These are phyloP conservation scores for Alternaria triticimaculans DNA, from an alignment of 2,329 filamentous ascomycete species.

Conservation along the genomic window DNA sequence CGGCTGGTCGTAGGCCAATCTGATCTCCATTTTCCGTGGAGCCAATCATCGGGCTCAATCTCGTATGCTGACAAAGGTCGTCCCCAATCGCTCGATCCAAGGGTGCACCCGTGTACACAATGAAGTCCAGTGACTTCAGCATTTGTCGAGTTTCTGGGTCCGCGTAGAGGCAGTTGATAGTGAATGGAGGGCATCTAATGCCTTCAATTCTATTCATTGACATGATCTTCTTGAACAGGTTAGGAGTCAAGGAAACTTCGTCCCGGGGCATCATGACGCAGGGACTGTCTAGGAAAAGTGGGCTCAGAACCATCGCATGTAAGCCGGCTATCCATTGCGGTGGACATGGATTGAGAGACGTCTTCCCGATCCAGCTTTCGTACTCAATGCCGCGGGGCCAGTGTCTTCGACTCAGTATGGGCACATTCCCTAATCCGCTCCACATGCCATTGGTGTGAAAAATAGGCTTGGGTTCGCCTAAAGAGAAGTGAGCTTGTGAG, in stretches of 20 bases:
- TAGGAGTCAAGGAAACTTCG: constrained; percentile 1
- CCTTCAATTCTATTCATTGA: background rate
- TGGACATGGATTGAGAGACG: constrained; percentile 17
- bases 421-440: background rate
- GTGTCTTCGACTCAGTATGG: constrained; percentile 8
- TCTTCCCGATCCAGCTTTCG: constrained; percentile 19
- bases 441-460: background rate
- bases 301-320: constrained; percentile 7
- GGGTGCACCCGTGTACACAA: constrained; percentile 18
- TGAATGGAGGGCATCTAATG: background rate
- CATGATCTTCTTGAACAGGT: constrained; percentile 11
- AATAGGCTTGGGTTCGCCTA: background rate
- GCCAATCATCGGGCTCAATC: constrained; percentile 21
- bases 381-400: constrained; percentile 23
- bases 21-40: constrained; percentile 25
- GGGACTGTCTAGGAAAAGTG: constrained; percentile 11
- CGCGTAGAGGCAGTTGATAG: constrained; percentile 1
- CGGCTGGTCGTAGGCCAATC: constrained; percentile 6
- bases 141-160: constrained; percentile 12
- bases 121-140: constrained; percentile 20
- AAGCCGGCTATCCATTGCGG: constrained; percentile 28
- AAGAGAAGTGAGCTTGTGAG: background rate
- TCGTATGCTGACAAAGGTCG: constrained; percentile 17
- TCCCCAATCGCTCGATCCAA: constrained; percentile 23
- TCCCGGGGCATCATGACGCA: constrained; percentile 16